phyloP scores from a whole-genome alignment of 2,329 filamentous ascomycete species.

The Chaetomium strumarium region DNA sequence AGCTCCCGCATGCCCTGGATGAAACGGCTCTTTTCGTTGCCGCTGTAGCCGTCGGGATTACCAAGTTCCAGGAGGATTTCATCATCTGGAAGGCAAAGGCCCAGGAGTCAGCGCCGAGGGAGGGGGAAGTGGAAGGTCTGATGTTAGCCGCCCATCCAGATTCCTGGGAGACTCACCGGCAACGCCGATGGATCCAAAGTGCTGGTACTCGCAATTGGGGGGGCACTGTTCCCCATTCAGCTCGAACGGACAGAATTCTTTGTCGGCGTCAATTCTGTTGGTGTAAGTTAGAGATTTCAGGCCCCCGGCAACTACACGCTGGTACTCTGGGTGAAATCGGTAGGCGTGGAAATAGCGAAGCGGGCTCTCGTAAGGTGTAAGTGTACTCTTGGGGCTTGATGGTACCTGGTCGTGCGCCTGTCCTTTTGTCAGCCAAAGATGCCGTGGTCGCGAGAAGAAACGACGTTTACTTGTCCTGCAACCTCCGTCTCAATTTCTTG shows the following conservation, averaged over 20 bases:
- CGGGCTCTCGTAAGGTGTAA: slow-evolving; percentile 70
- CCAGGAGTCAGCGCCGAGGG: slow-evolving; percentile 45
- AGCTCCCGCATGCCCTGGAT: slow-evolving; percentile 56
- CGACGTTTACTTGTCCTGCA: slow-evolving; percentile 40
- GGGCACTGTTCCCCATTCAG: slow-evolving; percentile 62
- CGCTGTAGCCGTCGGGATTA: slow-evolving; percentile 56
- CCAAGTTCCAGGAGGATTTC: slow-evolving; percentile 68
- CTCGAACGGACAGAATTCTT: slow-evolving; percentile 71
- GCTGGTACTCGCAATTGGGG: slow-evolving; percentile 66
- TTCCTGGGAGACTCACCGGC: slow-evolving; percentile 58
- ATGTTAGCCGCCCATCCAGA: slow-evolving; percentile 27
- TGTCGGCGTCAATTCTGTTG: slow-evolving; percentile 74
- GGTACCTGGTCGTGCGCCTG: slow-evolving; percentile 17
- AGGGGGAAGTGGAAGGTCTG: slow-evolving; percentile 28
- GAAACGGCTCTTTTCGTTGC: slow-evolving; percentile 56
- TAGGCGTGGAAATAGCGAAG: slow-evolving; percentile 79
- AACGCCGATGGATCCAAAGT: slow-evolving; percentile 68
- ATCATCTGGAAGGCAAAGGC: slow-evolving; percentile 52
- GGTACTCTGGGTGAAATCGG: slow-evolving; percentile 79
- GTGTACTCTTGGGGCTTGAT: slow-evolving; percentile 15
- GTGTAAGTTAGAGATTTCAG: slow-evolving; percentile 90
- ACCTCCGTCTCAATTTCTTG: slow-evolving; percentile 27
- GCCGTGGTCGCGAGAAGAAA: slow-evolving; percentile 22
- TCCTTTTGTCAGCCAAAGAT: slow-evolving; percentile 20
- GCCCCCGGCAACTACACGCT: slow-evolving; percentile 63